phyloP scores from a whole-genome alignment of 805 yeast genomes.

The Nakazawaea molendinolei region DNA sequence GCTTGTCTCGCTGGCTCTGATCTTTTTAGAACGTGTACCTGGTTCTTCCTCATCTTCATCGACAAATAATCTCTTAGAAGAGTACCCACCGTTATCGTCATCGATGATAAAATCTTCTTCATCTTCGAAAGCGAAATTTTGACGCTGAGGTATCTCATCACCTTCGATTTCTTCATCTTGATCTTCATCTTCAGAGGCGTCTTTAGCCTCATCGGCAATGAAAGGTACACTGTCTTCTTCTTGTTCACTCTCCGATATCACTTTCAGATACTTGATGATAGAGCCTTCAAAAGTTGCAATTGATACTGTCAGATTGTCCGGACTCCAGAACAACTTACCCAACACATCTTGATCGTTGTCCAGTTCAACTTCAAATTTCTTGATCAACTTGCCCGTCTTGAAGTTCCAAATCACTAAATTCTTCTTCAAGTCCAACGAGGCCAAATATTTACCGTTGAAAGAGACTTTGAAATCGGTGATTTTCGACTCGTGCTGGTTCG shows the following conservation, averaged over 20 bases:
- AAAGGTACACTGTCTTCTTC: constrained; percentile 9
- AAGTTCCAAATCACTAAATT: constrained; percentile 52
- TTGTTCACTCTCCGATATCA: constrained; percentile 1
- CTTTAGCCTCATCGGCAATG: constrained; percentile 14
- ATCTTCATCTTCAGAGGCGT: constrained; percentile 15
- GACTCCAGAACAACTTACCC: constrained; percentile 10
- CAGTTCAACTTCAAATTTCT: constrained; percentile 25
- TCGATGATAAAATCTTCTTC: constrained; percentile 56
- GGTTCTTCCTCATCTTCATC: constrained; percentile 9
- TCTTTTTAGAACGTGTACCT: too few relatives aligned
- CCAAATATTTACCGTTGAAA: constrained; percentile 54
- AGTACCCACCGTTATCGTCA: constrained; percentile 52
- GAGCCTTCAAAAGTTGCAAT: constrained; percentile 40
- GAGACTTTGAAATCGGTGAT: constrained; percentile 54
- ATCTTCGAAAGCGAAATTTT: constrained; percentile 22
- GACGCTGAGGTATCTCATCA: not conserved
- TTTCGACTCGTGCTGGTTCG: constrained; percentile 18
- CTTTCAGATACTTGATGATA: constrained; percentile 21
- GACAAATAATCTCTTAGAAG: constrained; percentile 10
- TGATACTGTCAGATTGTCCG: constrained; percentile 20
- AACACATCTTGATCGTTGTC: constrained; percentile 20
- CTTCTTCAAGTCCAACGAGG: constrained; percentile 48
- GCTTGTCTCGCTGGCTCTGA: not conserved
- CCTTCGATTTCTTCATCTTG: constrained; percentile 16
- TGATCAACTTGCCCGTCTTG: constrained; percentile 25